A percentile compares a stretch with the other conserved stretches of the same genome.
Conservation (phyloP, 2,329 filamentous ascomycete species). For the Huntiella decipiens region DNA sequence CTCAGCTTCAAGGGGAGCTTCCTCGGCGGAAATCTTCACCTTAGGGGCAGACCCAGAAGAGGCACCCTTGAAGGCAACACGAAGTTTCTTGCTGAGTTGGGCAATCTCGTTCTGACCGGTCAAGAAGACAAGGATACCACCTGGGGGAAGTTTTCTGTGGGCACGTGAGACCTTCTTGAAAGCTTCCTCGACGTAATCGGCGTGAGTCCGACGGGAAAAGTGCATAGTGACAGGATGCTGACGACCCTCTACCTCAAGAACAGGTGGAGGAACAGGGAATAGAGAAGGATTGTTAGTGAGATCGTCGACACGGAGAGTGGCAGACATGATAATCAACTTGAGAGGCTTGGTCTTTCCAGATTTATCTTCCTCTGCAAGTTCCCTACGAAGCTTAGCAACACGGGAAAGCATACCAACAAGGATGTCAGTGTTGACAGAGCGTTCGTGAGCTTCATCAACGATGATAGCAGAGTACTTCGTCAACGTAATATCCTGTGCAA, state of each 20-base stretch:
- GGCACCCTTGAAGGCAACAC: slow-evolving; percentile 42
- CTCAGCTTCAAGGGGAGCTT: slow-evolving; percentile 65
- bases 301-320: slow-evolving; percentile 77
- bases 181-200: slow-evolving; percentile 80
- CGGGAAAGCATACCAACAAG: slow-evolving; percentile 93
- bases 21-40: slow-evolving; percentile 56
- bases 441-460: slow-evolving; percentile 92
- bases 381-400: slow-evolving; percentile 65
- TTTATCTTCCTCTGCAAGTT: slow-evolving; percentile 53
- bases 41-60: slow-evolving; percentile 40
- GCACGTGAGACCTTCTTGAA: slow-evolving; percentile 75
- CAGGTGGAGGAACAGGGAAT: slow-evolving; percentile 60
- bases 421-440: slow-evolving; percentile 94
- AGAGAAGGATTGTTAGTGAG: slow-evolving; percentile 68
- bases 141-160: slow-evolving; percentile 74
- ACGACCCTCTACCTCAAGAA: slow-evolving; percentile 77
- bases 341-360: slow-evolving; percentile 45
- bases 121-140: slow-evolving; percentile 82
- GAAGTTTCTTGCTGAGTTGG: slow-evolving; percentile 61
- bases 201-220: slow-evolving; percentile 63
- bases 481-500: slow-evolving; percentile 72
- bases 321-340: slow-evolving; percentile 96
- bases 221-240: slow-evolving; percentile 83
- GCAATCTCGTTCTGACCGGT: slow-evolving; percentile 87
- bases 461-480: slow-evolving; percentile 84